A percentile compares a stretch with the other conserved stretches of the same genome.
Conservation (phyloP, 2,329 filamentous ascomycete genomes). For the Phyllosticta capitalensis region DNA sequence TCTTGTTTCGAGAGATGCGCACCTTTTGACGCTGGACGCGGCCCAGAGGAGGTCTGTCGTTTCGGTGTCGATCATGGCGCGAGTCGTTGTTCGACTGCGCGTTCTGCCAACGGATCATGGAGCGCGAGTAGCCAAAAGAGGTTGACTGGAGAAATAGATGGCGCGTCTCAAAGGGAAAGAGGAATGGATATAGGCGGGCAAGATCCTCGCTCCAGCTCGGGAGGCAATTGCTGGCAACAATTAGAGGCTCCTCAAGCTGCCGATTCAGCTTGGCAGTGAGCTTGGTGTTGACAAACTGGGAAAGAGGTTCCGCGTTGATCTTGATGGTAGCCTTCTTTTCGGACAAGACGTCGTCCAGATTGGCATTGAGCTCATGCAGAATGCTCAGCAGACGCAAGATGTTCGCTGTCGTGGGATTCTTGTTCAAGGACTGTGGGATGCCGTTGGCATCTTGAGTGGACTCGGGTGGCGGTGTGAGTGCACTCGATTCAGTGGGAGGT, state of each 20-base stretch:
- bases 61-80: constrained; percentile 69
- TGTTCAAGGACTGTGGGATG: constrained; percentile 69
- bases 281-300: constrained; percentile 97
- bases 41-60: constrained; percentile 85
- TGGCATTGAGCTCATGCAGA: constrained; percentile 84
- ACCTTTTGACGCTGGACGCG: constrained; percentile 93
- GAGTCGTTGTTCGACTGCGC: constrained; percentile 73
- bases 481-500: constrained; percentile 61
- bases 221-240: constrained; percentile 93
- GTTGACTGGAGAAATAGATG: constrained; percentile 97
- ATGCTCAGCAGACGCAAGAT: constrained; percentile 85
- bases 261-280: constrained; percentile 95
- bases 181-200: constrained; percentile 85
- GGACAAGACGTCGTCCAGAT: constrained; percentile 80
- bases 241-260: constrained; percentile 89
- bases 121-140: constrained; percentile 93
- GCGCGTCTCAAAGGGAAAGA: constrained; percentile 95
- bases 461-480: constrained; percentile 47
- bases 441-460: constrained; percentile 45
- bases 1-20: constrained; percentile 89
- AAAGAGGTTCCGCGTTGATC: constrained; percentile 70
- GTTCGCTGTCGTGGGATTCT: constrained; percentile 73
- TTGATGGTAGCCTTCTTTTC: constrained; percentile 63
- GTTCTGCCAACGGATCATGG: constrained; percentile 96
- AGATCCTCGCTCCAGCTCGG: constrained; percentile 95